These are phyloP conservation scores for Elongisporangium senticosum DNA, from an alignment of 352 stramenopile species.

Conservation along the genomic window DNA sequence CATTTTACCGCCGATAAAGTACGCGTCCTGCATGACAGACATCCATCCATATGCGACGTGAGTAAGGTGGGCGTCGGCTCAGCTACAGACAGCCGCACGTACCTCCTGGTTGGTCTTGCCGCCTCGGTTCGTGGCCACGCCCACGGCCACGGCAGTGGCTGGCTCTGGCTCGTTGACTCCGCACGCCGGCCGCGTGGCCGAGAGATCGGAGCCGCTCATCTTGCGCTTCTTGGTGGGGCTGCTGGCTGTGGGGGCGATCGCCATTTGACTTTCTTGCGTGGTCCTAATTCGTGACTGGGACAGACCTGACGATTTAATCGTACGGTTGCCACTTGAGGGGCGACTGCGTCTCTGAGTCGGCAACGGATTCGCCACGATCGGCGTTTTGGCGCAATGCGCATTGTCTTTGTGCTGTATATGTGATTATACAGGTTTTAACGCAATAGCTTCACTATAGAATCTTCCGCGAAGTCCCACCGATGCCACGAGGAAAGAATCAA, in stretches of 20 bases:
- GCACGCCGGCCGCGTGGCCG: slow-evolving; percentile 1
- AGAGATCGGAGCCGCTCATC: slow-evolving; percentile 8
- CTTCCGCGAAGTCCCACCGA: not conserved
- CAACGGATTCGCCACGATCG: not conserved
- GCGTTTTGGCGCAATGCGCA: not conserved
- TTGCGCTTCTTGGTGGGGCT: slow-evolving; percentile 32
- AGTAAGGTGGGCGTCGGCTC: slow-evolving; percentile 2
- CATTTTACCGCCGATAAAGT: slow-evolving; percentile 68
- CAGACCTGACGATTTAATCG: not conserved
- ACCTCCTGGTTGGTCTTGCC: slow-evolving; percentile 75
- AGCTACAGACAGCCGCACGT: slow-evolving; percentile 5
- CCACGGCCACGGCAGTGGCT: slow-evolving; percentile 39
- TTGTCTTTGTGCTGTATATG: not conserved
- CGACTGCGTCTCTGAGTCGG: not conserved
- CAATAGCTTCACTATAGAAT: not conserved
- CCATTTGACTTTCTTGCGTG: slow-evolving; percentile 2
- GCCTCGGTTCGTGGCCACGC: slow-evolving; percentile 64
- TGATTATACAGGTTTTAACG: not conserved
- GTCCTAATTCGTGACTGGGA: not conserved
- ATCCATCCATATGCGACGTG: not conserved
- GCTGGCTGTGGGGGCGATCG: slow-evolving; percentile 1
- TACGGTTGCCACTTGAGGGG: not conserved
- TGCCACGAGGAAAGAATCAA: not conserved
- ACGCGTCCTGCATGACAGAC: slow-evolving; percentile 48
- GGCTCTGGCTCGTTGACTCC: slow-evolving; percentile 10